phyloP scores from a whole-genome alignment of 768 basidiomycete species.

The Tylopilus balloui region DNA sequence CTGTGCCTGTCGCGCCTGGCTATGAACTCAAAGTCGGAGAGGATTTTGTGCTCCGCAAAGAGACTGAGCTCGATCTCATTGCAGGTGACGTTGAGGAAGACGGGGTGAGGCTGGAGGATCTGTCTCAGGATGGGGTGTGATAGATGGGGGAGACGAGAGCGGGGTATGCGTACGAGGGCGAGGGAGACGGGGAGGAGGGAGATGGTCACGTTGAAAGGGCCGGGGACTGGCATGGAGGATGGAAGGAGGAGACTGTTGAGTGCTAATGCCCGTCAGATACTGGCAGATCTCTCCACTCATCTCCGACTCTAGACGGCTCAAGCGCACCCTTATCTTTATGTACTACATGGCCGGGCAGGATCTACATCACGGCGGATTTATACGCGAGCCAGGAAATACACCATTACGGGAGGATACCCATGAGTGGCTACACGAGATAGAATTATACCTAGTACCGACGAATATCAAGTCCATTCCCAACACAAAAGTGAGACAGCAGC shows the following conservation, averaged over 20 bases:
- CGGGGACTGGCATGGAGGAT: slow-evolving; percentile 20
- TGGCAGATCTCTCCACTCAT: slow-evolving; percentile 1
- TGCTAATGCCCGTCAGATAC: slow-evolving; percentile 15
- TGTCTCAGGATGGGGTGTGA: slow-evolving; percentile 62
- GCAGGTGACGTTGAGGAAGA: slow-evolving; percentile 71
- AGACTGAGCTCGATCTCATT: slow-evolving; percentile 77
- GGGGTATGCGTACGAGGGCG: slow-evolving; percentile 71
- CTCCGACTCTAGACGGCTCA: neutral
- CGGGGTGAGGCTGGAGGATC: slow-evolving; percentile 60
- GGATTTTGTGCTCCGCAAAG: slow-evolving; percentile 57
- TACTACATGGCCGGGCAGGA: neutral
- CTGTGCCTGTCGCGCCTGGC: slow-evolving; percentile 53
- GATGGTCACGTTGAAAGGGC: slow-evolving; percentile 47
- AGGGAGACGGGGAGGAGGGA: slow-evolving; percentile 68
- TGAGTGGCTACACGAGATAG: slow-evolving; percentile 7
- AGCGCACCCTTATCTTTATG: slow-evolving; percentile 1
- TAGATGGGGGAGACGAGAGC: slow-evolving; percentile 55
- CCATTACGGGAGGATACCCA: slow-evolving; percentile 11
- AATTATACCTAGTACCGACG: too few species aligned
- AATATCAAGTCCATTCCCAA: slow-evolving; percentile 7
- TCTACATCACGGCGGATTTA: neutral
- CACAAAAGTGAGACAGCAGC: slow-evolving; percentile 29
- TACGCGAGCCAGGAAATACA: neutral
- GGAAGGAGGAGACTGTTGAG: slow-evolving; percentile 8
- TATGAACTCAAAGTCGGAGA: slow-evolving; percentile 57